Base-by-base conservation (phyloP, 2,329 filamentous ascomycete species). In the Fusarium musae region DNA sequence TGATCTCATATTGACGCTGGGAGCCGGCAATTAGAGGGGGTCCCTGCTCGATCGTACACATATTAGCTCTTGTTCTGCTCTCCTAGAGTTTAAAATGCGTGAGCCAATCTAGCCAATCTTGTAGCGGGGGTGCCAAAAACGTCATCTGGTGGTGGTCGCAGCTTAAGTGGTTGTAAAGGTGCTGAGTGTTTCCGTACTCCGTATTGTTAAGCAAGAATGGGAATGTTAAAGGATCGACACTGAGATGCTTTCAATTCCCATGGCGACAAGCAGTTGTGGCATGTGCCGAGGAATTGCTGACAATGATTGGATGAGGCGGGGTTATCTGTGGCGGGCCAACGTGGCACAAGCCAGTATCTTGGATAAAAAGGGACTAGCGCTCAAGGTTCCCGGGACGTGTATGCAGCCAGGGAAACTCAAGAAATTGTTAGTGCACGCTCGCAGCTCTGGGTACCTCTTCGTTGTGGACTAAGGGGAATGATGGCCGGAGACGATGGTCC, bases 401-500 rank as follows among this genome's bases (percentile, higher is more conserved):
- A 46, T 49, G 34, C 57, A 43, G 56, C 32, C 60, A 58, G 56
- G 59, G 61, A 59, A 57, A 34, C 57, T 57, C 66, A 69, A 57
- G 43, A 50, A 43, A 62, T 63, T 76, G 74, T 76, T 73, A 73
- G 69, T 59, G 61, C 63, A 66, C 28, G 16, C n/a, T 71, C 66
- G 65, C 73, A 66, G 50, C 53, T 65, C 49, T 63, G 43, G 32
- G 74, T 75, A 73, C 74, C 62, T 26, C 26, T 11, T 40, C 23
- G 13, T 34, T 46, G 57, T 32, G 42, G 37, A 32, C 40, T 26
- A 30, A 40, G 37, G 66, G 58, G 70, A 65, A 74, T 67, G 61
- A 21, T 52, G n/a, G 39, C 44, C 70, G 75, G 73, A 76, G 58
- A 23, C 36, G 53, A 64, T 26, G 42, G 50, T 73, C 74, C 74